These are phyloP conservation scores for Cladosporium oxysporum DNA, from an alignment of 2,329 filamentous ascomycete species.

Conservation along the genomic window DNA sequence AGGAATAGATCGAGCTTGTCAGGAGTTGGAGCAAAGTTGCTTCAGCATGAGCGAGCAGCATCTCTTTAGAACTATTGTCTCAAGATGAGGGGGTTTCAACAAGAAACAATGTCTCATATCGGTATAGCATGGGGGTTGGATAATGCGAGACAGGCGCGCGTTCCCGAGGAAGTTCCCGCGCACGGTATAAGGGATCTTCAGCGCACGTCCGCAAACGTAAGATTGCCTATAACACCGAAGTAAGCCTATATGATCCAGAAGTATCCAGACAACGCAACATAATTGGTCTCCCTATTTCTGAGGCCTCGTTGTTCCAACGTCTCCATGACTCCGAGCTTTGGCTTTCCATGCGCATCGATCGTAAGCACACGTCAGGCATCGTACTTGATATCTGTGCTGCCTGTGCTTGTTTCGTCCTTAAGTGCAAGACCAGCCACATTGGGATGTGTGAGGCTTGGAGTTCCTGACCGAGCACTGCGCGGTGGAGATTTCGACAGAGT, in stretches of 20 bases:
- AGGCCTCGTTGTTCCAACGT: not conserved
- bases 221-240: not conserved
- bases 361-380: not conserved
- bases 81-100: not conserved
- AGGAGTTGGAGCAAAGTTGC: not conserved
- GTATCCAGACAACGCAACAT: not conserved
- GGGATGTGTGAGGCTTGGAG: not conserved
- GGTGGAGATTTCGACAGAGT: not conserved
- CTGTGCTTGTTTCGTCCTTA: not conserved
- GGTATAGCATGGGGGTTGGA: not conserved
- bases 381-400: not conserved
- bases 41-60: not conserved
- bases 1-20: not conserved
- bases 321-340: not conserved
- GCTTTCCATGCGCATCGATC: not conserved
- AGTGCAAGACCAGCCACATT: not conserved
- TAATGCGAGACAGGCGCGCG: not conserved
- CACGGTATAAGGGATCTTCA: not conserved
- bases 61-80: not conserved
- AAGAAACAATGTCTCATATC: not conserved
- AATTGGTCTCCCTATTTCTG: not conserved
- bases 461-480: not conserved
- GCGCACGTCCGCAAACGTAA: not conserved
- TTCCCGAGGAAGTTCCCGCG: not conserved
- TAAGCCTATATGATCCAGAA: not conserved